Percentiles rank a stretch among this genome's conserved stretches.
phyloP scores from a whole-genome alignment of 2,329 filamentous ascomycete species.

The Aspergillus neotritici region DNA sequence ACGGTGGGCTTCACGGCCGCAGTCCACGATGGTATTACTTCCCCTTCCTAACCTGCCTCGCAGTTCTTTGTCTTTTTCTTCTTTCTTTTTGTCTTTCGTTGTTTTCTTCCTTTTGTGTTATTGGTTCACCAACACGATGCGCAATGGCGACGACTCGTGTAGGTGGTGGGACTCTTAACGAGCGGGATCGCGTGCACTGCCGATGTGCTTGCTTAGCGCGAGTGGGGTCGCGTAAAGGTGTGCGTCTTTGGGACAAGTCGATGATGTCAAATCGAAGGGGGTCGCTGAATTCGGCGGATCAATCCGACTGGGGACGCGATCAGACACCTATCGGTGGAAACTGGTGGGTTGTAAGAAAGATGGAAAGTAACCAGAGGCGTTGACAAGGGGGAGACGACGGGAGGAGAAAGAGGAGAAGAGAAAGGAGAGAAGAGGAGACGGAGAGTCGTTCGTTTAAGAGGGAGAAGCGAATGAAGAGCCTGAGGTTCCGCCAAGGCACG shows the following conservation, averaged over 20 bases:
- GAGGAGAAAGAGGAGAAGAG: slow-evolving; percentile 8
- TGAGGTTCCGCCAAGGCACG: too few relatives aligned
- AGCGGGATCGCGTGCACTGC: too few relatives aligned
- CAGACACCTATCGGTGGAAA: background rate
- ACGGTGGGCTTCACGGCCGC: slow-evolving; percentile 16
- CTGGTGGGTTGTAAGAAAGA: slow-evolving; percentile 1
- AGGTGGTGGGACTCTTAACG: too few relatives aligned
- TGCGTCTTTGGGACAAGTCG: too few relatives aligned
- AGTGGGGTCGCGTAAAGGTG: slow-evolving; percentile 26
- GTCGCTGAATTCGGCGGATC: too few relatives aligned
- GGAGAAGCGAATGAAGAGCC: too few relatives aligned
- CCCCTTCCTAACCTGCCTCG: slow-evolving; percentile 19
- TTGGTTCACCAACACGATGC: too few relatives aligned
- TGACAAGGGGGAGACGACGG: slow-evolving; percentile 1
- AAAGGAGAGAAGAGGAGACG: slow-evolving; percentile 3
- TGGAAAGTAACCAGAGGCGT: slow-evolving; percentile 4
- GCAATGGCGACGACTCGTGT: too few relatives aligned
- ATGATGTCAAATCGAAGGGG: background rate
- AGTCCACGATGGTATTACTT: slow-evolving; percentile 31
- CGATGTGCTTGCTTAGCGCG: slow-evolving; percentile 19
- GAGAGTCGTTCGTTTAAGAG: slow-evolving; percentile 1
- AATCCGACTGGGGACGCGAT: too few relatives aligned
- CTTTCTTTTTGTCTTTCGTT: too few relatives aligned
- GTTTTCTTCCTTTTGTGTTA: too few relatives aligned
- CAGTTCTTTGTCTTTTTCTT: slow-evolving; percentile 15